Evolutionary conservation across 306 rosid genomes (phyloP), one percentile per base, ranked within the genome.

Genomic region (Prunus campanulata): DNA sequence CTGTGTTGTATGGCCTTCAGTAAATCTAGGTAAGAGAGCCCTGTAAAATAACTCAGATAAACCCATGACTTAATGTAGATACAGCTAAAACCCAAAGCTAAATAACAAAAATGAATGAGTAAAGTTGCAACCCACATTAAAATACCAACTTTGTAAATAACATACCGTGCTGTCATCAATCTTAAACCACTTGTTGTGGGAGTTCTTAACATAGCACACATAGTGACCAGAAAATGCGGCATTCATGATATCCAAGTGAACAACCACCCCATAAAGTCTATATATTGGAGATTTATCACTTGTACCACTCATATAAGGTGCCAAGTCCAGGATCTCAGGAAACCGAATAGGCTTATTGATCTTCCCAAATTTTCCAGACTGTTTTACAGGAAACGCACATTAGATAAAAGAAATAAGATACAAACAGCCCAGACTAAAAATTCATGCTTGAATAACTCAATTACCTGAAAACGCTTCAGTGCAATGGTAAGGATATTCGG

Each of bases 291-390:
- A 88, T 70, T 86, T 91, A 81, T 96, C 99, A 82, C 97, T 91
- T 59, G 98, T 92, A 29, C 99, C 93, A 67, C 90, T 90, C 93
- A 88, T 81, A 83, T 84, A 95, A 67, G 99, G 99, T 7, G 96
- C 92, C 88, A 96, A 74, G 85, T 96, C 79, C 80, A 92, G 88
- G 68, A 88, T 83, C 84, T 95, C 97, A 24, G 97, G 98, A 82
- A 87, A 95, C 73, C 66, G 85, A 81, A 94, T 80, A 46, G 97
- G 93, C 85, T 94, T 94, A 79, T 90, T 94, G 82, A 94, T 96
- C 90, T 94, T 94, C 83, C 98, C 98, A 78, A 94, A 94, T 75
- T 88, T 95, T 30, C 99, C 99, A 0, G 98, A 92, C 99, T 95
- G 92, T 47, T 46, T 16, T 16, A 14, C 49, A 22, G 20, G 29